Conservation (phyloP, 306 rosid species). For the Ormosia semicastrata region DNA sequence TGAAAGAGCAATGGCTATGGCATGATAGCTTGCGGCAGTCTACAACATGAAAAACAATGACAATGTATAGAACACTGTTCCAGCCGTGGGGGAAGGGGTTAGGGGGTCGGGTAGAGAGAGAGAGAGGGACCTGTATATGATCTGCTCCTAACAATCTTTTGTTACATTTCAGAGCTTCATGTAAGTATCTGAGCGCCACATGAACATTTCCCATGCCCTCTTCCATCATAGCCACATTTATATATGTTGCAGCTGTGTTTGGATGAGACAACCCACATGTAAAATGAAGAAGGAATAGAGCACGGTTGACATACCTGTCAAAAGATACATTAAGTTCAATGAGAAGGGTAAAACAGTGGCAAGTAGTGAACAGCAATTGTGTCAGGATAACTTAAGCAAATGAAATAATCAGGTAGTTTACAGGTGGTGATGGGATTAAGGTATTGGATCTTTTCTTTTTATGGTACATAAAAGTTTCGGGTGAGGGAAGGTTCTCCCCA, state of each 20-base stretch:
- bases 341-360: conserved; percentile 10
- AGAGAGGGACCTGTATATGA: conserved; percentile 79
- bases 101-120: not conserved
- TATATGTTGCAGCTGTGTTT: conserved; percentile 96
- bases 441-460: not conserved
- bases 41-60: conserved; percentile 31
- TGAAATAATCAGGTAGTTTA: not conserved
- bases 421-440: not conserved
- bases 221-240: conserved; percentile 99
- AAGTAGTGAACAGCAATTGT: not conserved
- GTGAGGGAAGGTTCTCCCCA: too few species aligned
- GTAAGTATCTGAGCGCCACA: conserved; percentile 92
- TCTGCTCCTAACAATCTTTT: conserved; percentile 90
- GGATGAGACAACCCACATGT: conserved; percentile 96
- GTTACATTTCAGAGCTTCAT: conserved; percentile 98
- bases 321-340: conserved; percentile 23
- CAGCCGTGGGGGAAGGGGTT: not conserved
- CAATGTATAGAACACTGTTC: conserved; percentile 10
- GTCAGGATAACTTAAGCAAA: not conserved
- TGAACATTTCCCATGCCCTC: conserved; percentile 97
- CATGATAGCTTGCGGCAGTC: conserved; percentile 99
- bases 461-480: too few species aligned
- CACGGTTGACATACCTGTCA: conserved; percentile 88
- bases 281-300: conserved; percentile 92
- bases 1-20: conserved; percentile 97